A percentile compares a stretch with the other conserved stretches of the same genome.
Evolutionary conservation across 2,329 filamentous ascomycete genomes (phyloP).

Genomic region (Macrophomina tecta): DNA sequence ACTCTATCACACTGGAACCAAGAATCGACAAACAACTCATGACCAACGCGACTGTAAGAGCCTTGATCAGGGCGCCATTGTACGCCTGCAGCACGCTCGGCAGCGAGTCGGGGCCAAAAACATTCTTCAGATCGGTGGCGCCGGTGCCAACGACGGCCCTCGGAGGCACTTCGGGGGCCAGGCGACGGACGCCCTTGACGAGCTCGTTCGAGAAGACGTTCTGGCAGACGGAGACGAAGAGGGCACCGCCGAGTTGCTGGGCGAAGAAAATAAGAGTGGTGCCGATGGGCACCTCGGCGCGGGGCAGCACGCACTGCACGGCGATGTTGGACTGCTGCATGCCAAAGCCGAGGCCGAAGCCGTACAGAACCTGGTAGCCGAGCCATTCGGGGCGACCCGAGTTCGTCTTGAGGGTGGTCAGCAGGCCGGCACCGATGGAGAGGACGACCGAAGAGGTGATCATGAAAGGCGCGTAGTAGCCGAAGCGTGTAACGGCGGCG

Average conservation of each 20-base stretch:
- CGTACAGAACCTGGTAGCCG: conserved; percentile 48
- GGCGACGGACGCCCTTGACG: conserved; percentile 44
- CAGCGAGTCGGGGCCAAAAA: conserved; percentile 55
- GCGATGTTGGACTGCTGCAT: conserved; percentile 56
- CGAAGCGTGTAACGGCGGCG: conserved; percentile 46
- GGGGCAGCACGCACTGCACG: conserved; percentile 52
- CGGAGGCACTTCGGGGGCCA: conserved; percentile 11
- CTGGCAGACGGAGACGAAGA: conserved; percentile 57
- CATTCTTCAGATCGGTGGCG: conserved; percentile 25
- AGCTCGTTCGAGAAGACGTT: conserved; percentile 59
- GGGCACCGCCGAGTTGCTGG: conserved; percentile 55
- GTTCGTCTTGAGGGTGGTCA: conserved; percentile 50
- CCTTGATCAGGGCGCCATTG: conserved; percentile 64
- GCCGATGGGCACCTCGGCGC: conserved; percentile 52
- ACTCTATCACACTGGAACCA: conserved; percentile 65
- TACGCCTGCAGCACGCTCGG: conserved; percentile 66
- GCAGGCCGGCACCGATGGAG: conserved; percentile 53
- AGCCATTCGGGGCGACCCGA: conserved; percentile 47
- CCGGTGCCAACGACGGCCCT: conserved; percentile 46
- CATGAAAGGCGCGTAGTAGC: conserved; percentile 60
- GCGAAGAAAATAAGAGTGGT: conserved; percentile 56
- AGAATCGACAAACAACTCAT: conserved; percentile 60
- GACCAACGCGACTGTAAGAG: conserved; percentile 66
- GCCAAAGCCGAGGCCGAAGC: conserved; percentile 53
- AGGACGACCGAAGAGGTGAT: conserved; percentile 50